phyloP scores from a whole-genome alignment of 768 basidiomycete genomes.

The Podaxis sp. region DNA sequence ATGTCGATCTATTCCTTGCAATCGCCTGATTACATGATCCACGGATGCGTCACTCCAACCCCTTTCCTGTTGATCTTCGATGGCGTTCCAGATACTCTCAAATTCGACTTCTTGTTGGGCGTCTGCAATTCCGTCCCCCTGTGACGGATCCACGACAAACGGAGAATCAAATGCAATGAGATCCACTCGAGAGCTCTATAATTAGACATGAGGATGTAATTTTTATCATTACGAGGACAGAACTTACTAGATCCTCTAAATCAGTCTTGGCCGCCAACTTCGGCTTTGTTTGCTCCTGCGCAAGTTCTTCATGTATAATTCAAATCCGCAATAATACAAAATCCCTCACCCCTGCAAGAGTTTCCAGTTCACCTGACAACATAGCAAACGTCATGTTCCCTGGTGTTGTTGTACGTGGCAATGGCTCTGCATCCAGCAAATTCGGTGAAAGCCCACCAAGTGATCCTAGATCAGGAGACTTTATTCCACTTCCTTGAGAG shows the following conservation, averaged over 20 bases:
- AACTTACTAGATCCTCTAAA: slow-evolving; percentile 21
- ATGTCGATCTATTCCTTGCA: slow-evolving; percentile 44
- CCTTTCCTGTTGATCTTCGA: slow-evolving; percentile 41
- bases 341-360: slow-evolving; percentile 21
- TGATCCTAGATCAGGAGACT: slow-evolving; percentile 32
- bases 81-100: slow-evolving; percentile 53
- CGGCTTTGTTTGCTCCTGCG: background rate
- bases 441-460: background rate
- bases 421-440: slow-evolving; percentile 9
- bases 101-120: slow-evolving; percentile 40
- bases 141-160: slow-evolving; percentile 47
- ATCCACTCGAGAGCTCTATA: slow-evolving; percentile 41
- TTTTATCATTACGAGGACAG: background rate
- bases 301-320: background rate
- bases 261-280: background rate
- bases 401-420: slow-evolving; percentile 33
- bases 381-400: slow-evolving; percentile 44
- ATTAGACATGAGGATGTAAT: slow-evolving; percentile 5
- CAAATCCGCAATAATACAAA: background rate
- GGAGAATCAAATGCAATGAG: slow-evolving; percentile 77
- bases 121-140: slow-evolving; percentile 18
- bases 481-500: slow-evolving; percentile 25
- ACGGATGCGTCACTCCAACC: slow-evolving; percentile 69
- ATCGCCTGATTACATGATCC: slow-evolving; percentile 48
- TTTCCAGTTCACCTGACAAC: slow-evolving; percentile 24